These are phyloP conservation scores for Phaeosphaeriaceae sp. DNA, from an alignment of 2,329 filamentous ascomycete species.

Conservation along the genomic window DNA sequence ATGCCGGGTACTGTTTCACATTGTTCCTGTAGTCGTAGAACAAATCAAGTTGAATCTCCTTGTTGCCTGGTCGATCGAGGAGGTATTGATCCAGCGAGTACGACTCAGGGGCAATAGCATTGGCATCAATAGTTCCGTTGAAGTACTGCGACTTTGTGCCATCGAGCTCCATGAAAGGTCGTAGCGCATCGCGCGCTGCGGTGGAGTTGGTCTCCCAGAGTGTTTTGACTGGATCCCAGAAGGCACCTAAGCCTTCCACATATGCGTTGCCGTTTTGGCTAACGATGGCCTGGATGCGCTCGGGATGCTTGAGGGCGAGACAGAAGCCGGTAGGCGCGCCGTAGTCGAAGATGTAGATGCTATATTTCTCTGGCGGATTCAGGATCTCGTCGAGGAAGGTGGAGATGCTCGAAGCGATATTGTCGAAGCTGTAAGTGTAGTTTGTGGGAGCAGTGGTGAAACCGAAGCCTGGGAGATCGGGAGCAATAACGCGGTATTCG, in stretches of 20 bases:
- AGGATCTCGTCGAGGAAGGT: slow-evolving; percentile 58
- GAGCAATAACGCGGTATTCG: slow-evolving; percentile 59
- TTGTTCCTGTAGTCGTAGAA: slow-evolving; percentile 66
- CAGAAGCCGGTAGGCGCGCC: slow-evolving; percentile 64
- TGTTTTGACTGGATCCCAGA: slow-evolving; percentile 58
- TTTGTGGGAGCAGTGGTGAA: slow-evolving; percentile 57
- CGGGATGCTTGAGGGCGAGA: slow-evolving; percentile 59
- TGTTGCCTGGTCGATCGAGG: slow-evolving; percentile 57
- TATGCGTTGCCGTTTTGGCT: slow-evolving; percentile 70
- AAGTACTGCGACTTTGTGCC: slow-evolving; percentile 54
- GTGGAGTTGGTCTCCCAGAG: slow-evolving; percentile 52
- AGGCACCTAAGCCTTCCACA: slow-evolving; percentile 58
- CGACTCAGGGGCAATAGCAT: slow-evolving; percentile 53
- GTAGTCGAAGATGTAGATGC: slow-evolving; percentile 69
- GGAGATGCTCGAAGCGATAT: slow-evolving; percentile 56
- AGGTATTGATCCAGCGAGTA: slow-evolving; percentile 62
- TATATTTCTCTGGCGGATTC: slow-evolving; percentile 54
- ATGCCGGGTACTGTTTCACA: slow-evolving; percentile 59
- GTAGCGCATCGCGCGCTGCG: slow-evolving; percentile 19
- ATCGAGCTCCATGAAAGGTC: slow-evolving; percentile 19
- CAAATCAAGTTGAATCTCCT: slow-evolving; percentile 63
- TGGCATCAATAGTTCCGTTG: slow-evolving; percentile 47
- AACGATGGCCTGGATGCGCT: slow-evolving; percentile 60
- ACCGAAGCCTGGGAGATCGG: slow-evolving; percentile 67
- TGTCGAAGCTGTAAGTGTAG: slow-evolving; percentile 64